These are phyloP conservation scores for Jaltomata sinuosa DNA, from an alignment of 257 asterid species.

Conservation along the genomic window DNA sequence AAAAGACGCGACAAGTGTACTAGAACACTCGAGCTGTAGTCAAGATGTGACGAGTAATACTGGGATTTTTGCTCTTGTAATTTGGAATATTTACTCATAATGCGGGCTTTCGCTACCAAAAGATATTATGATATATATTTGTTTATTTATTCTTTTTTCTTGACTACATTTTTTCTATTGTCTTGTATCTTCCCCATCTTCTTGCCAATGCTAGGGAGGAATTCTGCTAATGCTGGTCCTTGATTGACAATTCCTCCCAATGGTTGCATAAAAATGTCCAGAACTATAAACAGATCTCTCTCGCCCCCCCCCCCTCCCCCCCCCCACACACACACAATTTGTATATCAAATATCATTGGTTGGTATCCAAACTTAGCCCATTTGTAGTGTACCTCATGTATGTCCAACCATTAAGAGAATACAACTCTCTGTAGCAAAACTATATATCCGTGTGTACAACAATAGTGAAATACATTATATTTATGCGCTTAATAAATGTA, in stretches of 20 bases:
- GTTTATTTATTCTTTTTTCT: not conserved
- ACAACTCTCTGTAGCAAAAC: too few species aligned
- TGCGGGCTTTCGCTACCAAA: not conserved
- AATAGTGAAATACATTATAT: too few species aligned
- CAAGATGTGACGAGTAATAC: too few species aligned
- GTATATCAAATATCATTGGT: too few species aligned
- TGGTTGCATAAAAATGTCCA: not conserved
- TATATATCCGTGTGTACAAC: too few species aligned
- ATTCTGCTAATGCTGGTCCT: not conserved
- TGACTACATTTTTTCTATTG: not conserved
- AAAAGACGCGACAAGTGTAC: not conserved
- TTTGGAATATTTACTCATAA: not conserved
- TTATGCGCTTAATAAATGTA: too few species aligned
- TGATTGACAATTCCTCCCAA: not conserved
- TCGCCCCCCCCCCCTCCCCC: too few species aligned
- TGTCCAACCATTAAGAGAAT: too few species aligned
- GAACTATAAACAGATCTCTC: too few species aligned
- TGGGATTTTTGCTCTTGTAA: slow-evolving; percentile 1
- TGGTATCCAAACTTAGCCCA: too few species aligned
- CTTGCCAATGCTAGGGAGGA: not conserved
- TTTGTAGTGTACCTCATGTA: too few species aligned
- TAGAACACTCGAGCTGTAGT: slow-evolving; percentile 16
- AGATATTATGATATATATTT: not conserved
- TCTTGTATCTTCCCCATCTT: not conserved
- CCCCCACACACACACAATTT: too few species aligned